Evolutionary conservation across 2,329 filamentous ascomycete genomes (phyloP).

Genomic region (Alternaria triticimaculans): DNA sequence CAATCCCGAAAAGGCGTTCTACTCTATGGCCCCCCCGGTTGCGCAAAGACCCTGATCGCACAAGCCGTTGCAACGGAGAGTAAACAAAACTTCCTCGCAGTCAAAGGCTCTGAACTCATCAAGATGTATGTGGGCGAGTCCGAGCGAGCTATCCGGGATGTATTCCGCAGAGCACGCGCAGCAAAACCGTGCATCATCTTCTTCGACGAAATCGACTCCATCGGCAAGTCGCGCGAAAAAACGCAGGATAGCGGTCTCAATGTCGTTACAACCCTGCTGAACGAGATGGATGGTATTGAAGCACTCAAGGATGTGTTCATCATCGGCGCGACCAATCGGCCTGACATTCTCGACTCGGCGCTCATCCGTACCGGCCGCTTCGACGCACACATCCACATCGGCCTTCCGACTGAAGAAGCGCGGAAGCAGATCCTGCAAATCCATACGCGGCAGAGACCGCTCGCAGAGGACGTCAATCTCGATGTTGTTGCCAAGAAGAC

Average conservation of each 20-base stretch:
- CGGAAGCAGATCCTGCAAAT: conserved; percentile 78
- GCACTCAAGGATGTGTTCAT: conserved; percentile 82
- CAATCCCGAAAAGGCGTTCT: conserved; percentile 77
- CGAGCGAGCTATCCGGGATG: conserved; percentile 81
- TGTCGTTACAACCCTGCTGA: conserved; percentile 86
- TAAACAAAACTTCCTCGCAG: conserved; percentile 89
- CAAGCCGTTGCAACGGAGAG: conserved; percentile 91
- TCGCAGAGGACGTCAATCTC: conserved; percentile 70
- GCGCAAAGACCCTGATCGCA: conserved; percentile 91
- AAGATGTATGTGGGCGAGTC: conserved; percentile 98
- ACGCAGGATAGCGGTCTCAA: conserved; percentile 68
- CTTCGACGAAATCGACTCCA: conserved; percentile 95
- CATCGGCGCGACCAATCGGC: conserved; percentile 89
- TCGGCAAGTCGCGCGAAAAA: conserved; percentile 66
- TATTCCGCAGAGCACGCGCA: conserved; percentile 85
- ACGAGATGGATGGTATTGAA: conserved; percentile 96
- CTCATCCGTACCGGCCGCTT: conserved; percentile 86
- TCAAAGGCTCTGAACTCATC: conserved; percentile 91
- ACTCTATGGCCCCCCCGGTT: conserved; percentile 90
- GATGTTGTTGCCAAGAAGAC: conserved; percentile 67
- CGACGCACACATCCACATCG: conserved; percentile 84
- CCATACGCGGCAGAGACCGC: conserved; percentile 66
- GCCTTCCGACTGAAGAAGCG: conserved; percentile 75
- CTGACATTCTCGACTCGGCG: conserved; percentile 83
- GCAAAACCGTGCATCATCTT: conserved; percentile 93